Conservation (phyloP, 2,329 filamentous ascomycete genomes). For the Colletotrichum camelliae region DNA sequence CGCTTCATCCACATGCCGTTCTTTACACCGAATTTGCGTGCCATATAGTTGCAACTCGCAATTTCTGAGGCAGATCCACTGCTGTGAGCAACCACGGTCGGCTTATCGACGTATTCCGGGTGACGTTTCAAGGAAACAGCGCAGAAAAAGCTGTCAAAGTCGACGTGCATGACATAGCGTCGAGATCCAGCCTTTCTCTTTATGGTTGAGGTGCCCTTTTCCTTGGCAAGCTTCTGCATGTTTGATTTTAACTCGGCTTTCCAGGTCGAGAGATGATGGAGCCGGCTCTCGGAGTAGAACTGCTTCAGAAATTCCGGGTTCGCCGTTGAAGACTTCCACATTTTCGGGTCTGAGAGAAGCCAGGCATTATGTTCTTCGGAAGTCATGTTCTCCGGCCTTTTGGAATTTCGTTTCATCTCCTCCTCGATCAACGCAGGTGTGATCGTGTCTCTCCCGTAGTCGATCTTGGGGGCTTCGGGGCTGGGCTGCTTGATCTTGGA, state of each 20-base stretch:
- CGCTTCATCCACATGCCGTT: conserved; percentile 99
- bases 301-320: conserved; percentile 95
- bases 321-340: conserved; percentile 87
- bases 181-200: conserved; percentile 67
- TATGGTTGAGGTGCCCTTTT: conserved; percentile 58
- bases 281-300: conserved; percentile 91
- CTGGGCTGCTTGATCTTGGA: not conserved
- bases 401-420: conserved; percentile 13
- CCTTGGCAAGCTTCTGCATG: conserved; percentile 79
- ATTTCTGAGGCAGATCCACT: conserved; percentile 89
- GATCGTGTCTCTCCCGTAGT: not conserved
- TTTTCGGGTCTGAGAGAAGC: conserved; percentile 81
- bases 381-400: conserved; percentile 69
- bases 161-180: conserved; percentile 90
- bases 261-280: conserved; percentile 96
- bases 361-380: conserved; percentile 93
- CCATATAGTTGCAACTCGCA: conserved; percentile 95
- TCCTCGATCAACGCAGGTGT: not conserved
- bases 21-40: conserved; percentile 83
- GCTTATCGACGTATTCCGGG: conserved; percentile 78
- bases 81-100: conserved; percentile 88
- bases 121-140: conserved; percentile 83
- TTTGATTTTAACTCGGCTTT: conserved; percentile 92
- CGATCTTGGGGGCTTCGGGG: not conserved
- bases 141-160: conserved; percentile 99